Evolutionary conservation across 192 early-diverging fungal species (phyloP), one percentile per base, ranked within the genome.

Genomic region (Coemansia sp.): DNA sequence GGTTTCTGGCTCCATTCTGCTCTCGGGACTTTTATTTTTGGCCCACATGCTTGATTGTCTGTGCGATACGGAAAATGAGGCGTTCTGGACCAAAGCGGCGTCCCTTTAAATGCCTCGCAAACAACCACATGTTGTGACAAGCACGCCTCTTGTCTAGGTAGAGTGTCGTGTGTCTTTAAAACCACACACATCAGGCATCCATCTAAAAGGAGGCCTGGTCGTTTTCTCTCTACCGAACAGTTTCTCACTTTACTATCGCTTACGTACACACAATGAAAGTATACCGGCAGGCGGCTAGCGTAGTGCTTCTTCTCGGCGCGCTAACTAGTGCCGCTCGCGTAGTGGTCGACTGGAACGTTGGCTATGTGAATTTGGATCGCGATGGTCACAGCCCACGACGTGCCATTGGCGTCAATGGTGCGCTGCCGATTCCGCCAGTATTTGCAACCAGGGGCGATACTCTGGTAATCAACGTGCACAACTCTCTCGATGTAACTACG

Each of bases 361-460:
- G 82, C 39, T 88, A 89, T 49, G 73, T 82, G 28, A 76, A 60
- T 33, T 83, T 78, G 35, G 86, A 86, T 64, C 87, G 87, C 35
- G 89, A 92, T 74, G 87, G 86, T 46, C 68, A 86, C n/a, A 68
- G 52, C 62, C 77, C 78, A 32, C 83, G 88, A 44, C 80, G 79
- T 39, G 88, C 88, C 1, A 82, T 87, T 58, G 88, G 84, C 71
- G 88, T 86, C 67, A 91, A 91, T 67, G 84, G 84, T 2, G 60
- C 68, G 66, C 82, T 74, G 66, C 89, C 89, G 75, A 86, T 76
- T 5, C 69, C 75, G 2, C 60, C 69, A 21, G 42, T 76, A 0
- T 16, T 63, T 11, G 28, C 67, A 0, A 39, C 35, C 10, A 43
- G 39, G 17, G 75, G 75, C n/a, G 80, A 71, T 65, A 75, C 64